Base-by-base conservation (phyloP, 139 green algal genomes). In the Coelastrella sp. region DNA sequence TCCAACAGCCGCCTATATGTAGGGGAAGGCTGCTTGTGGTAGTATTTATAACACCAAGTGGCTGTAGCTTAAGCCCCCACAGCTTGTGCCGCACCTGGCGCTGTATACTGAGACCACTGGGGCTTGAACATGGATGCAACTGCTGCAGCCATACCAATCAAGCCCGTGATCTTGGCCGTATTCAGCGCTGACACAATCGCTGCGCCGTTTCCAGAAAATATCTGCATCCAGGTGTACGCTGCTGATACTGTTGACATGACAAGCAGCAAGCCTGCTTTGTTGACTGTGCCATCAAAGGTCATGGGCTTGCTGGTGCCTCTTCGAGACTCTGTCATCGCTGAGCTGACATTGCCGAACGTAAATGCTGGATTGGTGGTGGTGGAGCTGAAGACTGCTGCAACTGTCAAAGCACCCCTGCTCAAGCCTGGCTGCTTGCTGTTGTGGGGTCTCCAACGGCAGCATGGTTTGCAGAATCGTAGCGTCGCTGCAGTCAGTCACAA, bases 81-180 rank as follows among this genome's bases (percentile, higher is more conserved):
- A 20, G 12, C 63, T 70, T 70, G 63, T 20, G 15, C 8, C 68
- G 7, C 68, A 76, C 68, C 68, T 76, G 78, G 78, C 6, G 78
- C 78, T 66, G 78, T 83, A 11, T 65, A 61, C 15, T 61, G 78
- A 11, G 89, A 49, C 93, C 92, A 95, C 20, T 93, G 88, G 7
- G 93, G 93, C 81, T 93, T 94, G 90, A 96, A 95, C 92, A 95
- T 96, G 10, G 93, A 95, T 9, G 78, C 88, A 8, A 96, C 49
- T 1, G 89, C 90, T 35, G 84, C 59, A 35, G 88, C 61, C 80
- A 94, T 60, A 61, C 84, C 93, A 7, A 94, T 88, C 14, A 95
- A 80, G 60, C 93, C 93, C 1, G 90, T 89, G 7, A 91, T 78
- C 88, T 95, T 93, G 63, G 87, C 78, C 7, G 84, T 80, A 15